phyloP scores from a whole-genome alignment of 345 rosid species.

The Raphanus raphanistrum region DNA sequence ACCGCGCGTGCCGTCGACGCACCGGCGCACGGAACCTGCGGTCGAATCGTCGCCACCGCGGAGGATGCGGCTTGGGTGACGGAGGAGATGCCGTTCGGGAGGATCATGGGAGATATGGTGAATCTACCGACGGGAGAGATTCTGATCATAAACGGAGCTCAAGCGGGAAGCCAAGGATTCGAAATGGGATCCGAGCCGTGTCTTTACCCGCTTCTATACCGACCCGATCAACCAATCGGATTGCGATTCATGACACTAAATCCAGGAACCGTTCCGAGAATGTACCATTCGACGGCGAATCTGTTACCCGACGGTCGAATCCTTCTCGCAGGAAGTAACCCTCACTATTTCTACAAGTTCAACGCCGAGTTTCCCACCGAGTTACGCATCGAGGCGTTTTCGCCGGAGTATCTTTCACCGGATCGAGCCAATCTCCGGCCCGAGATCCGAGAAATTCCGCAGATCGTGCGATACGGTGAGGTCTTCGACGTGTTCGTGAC shows the following conservation, averaged over 20 bases:
- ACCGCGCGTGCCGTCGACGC: slow-evolving; percentile 49
- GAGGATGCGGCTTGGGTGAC: slow-evolving; percentile 57
- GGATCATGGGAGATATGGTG: slow-evolving; percentile 95
- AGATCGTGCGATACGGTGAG: slow-evolving; percentile 56
- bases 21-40: slow-evolving; percentile 64
- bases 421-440: slow-evolving; percentile 85
- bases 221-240: slow-evolving; percentile 63
- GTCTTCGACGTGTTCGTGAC: slow-evolving; percentile 48
- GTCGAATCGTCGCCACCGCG: slow-evolving; percentile 56
- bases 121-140: slow-evolving; percentile 78
- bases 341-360: slow-evolving; percentile 72
- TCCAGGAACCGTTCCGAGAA: slow-evolving; percentile 74
- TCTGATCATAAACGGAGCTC: slow-evolving; percentile 82
- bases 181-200: slow-evolving; percentile 69
- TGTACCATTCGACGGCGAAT: slow-evolving; percentile 95
- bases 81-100: slow-evolving; percentile 86
- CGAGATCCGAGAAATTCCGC: slow-evolving; percentile 50
- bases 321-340: slow-evolving; percentile 83
- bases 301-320: slow-evolving; percentile 81
- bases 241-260: slow-evolving; percentile 68
- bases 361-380: slow-evolving; percentile 66
- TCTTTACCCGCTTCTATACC: slow-evolving; percentile 57
- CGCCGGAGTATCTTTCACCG: slow-evolving; percentile 72
- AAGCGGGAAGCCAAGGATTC: slow-evolving; percentile 71
- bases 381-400: slow-evolving; percentile 80